These are phyloP conservation scores for Torulaspora gathmanii DNA, from an alignment of 805 yeast species.

Conservation along the genomic window DNA sequence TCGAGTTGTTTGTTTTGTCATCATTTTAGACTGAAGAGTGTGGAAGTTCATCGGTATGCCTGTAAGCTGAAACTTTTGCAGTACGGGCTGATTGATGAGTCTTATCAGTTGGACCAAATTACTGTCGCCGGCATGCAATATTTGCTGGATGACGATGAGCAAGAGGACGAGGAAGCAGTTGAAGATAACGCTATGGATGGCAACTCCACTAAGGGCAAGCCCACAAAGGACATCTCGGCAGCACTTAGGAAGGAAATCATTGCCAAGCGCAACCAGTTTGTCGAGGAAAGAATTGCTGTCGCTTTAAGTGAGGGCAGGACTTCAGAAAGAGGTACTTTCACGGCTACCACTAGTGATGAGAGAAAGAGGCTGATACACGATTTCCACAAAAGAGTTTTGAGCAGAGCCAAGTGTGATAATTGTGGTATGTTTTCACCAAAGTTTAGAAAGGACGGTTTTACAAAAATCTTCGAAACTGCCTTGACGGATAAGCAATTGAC, in stretches of 20 bases:
- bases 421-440: slow-evolving; percentile 94
- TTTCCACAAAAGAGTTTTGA: slow-evolving; percentile 64
- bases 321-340: slow-evolving; percentile 59
- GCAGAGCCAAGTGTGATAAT: slow-evolving; percentile 87
- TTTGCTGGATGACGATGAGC: slow-evolving; percentile 44
- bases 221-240: slow-evolving; percentile 36
- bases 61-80: slow-evolving; percentile 80
- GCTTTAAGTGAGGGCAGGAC: slow-evolving; percentile 77
- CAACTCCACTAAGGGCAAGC: slow-evolving; percentile 6
- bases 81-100: slow-evolving; percentile 80
- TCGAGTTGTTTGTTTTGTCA: slow-evolving; percentile 88
- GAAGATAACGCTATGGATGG: slow-evolving; percentile 32
- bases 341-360: slow-evolving; percentile 84
- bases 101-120: slow-evolving; percentile 66
- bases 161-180: slow-evolving; percentile 42
- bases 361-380: slow-evolving; percentile 71
- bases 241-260: slow-evolving; percentile 47
- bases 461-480: slow-evolving; percentile 86
- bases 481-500: slow-evolving; percentile 74
- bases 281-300: slow-evolving; percentile 59
- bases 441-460: slow-evolving; percentile 90
- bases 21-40: slow-evolving; percentile 62
- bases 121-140: slow-evolving; percentile 32
- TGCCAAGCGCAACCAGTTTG: slow-evolving; percentile 62
- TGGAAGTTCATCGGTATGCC: slow-evolving; percentile 69